phyloP scores from a whole-genome alignment of 176 grass and related monocot species.

The Bromus sterilis region DNA sequence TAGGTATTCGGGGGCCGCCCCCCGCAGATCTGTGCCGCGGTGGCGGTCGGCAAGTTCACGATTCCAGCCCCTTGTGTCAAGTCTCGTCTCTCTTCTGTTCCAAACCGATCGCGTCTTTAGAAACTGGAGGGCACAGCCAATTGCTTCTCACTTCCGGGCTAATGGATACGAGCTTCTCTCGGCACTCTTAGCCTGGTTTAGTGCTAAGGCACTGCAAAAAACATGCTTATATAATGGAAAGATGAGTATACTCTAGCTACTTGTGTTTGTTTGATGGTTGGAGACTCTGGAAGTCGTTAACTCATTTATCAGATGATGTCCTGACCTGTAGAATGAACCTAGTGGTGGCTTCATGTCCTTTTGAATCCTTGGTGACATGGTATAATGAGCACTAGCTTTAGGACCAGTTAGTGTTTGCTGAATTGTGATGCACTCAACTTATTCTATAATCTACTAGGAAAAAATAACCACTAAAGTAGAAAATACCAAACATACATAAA shows the following conservation, averaged over 20 bases:
- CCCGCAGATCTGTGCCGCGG: conserved; percentile 17
- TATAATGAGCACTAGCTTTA: background rate
- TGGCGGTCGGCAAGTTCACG: background rate
- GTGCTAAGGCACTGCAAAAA: background rate
- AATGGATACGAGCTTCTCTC: background rate
- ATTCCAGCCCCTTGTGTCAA: background rate
- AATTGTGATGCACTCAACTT: background rate
- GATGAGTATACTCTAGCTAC: too few species aligned
- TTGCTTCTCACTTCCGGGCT: background rate
- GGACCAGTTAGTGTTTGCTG: background rate
- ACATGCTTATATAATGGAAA: background rate
- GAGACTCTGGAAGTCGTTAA: background rate
- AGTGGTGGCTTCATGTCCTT: background rate
- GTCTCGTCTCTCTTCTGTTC: background rate
- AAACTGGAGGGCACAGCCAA: background rate
- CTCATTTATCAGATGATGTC: background rate
- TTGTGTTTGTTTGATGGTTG: background rate
- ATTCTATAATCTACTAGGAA: background rate
- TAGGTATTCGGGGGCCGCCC: conserved; percentile 17
- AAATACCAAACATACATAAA: background rate
- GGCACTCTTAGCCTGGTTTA: background rate
- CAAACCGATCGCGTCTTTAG: background rate
- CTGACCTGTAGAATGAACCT: background rate
- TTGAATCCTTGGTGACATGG: background rate
- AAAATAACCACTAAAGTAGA: background rate